Conservation (phyloP, 257 asterid genomes). For the Solanum peruvianum region DNA sequence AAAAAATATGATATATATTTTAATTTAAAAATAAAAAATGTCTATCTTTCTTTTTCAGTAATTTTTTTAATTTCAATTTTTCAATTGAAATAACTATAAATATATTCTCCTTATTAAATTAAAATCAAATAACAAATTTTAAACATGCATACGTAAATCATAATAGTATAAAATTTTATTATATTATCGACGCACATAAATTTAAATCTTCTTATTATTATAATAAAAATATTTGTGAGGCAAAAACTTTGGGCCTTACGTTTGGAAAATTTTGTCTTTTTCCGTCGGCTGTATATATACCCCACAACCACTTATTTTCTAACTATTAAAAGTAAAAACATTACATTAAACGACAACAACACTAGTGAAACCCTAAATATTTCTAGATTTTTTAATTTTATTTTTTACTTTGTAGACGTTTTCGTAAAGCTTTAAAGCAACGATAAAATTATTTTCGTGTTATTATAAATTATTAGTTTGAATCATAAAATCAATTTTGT, state of each 20-base stretch:
- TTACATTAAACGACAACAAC: background rate
- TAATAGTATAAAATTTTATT: background rate
- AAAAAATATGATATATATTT: no score
- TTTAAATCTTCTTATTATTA: background rate
- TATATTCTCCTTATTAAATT: no score
- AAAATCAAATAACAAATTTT: no score
- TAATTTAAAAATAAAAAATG: background rate
- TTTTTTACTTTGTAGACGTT: background rate
- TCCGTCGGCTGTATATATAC: background rate
- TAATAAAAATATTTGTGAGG: background rate
- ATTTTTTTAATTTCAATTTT: no score
- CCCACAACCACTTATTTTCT: background rate
- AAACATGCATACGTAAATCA: no score
- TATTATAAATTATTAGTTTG: no score
- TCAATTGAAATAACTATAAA: no score
- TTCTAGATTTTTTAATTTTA: background rate
- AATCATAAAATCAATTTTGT: background rate
- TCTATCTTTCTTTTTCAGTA: background rate
- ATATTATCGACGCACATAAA: background rate
- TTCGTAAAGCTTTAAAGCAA: no score
- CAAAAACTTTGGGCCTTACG: background rate
- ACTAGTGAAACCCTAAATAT: background rate
- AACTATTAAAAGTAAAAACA: background rate
- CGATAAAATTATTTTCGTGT: rapidly evolving
- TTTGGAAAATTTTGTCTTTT: background rate